These are phyloP conservation scores for Trichophyton rubrum DNA, from an alignment of 2,329 filamentous ascomycete species.

Conservation along the genomic window DNA sequence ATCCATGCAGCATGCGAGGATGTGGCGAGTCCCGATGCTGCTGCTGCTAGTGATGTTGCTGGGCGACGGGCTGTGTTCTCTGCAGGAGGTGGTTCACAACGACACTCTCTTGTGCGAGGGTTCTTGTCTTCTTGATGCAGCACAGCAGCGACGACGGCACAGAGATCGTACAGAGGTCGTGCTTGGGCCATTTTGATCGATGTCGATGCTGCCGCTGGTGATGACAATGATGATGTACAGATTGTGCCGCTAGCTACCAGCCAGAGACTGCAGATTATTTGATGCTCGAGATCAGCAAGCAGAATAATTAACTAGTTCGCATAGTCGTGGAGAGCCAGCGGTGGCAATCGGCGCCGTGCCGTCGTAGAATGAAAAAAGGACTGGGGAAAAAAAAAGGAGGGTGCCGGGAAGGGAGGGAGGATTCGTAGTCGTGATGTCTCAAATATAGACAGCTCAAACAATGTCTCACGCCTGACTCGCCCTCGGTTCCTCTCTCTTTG, in stretches of 20 bases:
- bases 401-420: too few species aligned
- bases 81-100: too few species aligned
- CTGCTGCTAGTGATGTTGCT: too few species aligned
- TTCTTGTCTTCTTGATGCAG: too few species aligned
- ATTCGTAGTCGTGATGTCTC: neutral
- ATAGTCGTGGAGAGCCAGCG: neutral
- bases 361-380: neutral
- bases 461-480: neutral
- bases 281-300: neutral
- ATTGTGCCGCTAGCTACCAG: neutral
- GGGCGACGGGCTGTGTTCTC: neutral
- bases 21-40: neutral
- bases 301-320: neutral
- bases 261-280: neutral
- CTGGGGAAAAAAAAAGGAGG: neutral
- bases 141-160: neutral
- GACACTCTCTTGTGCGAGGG: too few species aligned
- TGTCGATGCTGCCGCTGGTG: neutral
- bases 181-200: neutral
- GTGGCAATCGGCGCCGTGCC: neutral
- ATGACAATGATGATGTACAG: too few species aligned
- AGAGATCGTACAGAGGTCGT: neutral
- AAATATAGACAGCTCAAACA: neutral
- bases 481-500: neutral
- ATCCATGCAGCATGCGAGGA: neutral